These are phyloP conservation scores for Cryphonectria nitschkei DNA, from an alignment of 2,329 filamentous ascomycete genomes.

Conservation along the genomic window DNA sequence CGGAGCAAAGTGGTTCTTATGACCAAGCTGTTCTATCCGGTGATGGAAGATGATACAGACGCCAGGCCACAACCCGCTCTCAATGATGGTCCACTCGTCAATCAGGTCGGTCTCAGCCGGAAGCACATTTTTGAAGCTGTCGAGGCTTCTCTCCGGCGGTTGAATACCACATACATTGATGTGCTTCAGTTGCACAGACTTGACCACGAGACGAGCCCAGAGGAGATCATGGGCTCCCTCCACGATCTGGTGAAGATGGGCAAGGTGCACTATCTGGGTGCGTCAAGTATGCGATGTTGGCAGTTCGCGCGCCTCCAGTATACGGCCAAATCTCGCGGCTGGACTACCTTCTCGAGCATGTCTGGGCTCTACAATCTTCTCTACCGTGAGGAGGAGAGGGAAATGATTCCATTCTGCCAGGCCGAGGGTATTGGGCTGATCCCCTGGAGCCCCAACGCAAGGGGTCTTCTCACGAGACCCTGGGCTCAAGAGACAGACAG, in stretches of 20 bases:
- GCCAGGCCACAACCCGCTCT: neutral
- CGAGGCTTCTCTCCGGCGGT: constrained; percentile 40
- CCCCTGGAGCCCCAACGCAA: constrained; percentile 39
- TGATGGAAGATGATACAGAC: constrained; percentile 38
- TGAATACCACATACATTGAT: constrained; percentile 47
- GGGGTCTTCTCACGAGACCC: constrained; percentile 38
- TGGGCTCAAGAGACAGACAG: constrained; percentile 32
- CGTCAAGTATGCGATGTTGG: constrained; percentile 54
- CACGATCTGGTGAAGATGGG: constrained; percentile 62
- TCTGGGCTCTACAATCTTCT: constrained; percentile 61
- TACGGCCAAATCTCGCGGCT: constrained; percentile 58
- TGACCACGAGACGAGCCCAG: constrained; percentile 54
- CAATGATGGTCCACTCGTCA: constrained; percentile 31
- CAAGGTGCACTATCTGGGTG: constrained; percentile 59
- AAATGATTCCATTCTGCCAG: constrained; percentile 45
- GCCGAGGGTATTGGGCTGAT: constrained; percentile 43
- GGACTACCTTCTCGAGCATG: constrained; percentile 66
- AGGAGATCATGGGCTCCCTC: constrained; percentile 66
- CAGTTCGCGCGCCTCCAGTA: constrained; percentile 59
- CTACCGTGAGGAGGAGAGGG: constrained; percentile 62
- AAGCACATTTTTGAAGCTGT: constrained; percentile 45
- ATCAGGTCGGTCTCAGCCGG: constrained; percentile 37
- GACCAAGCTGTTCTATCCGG: constrained; percentile 53
- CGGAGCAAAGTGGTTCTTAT: constrained; percentile 67
- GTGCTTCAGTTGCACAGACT: constrained; percentile 65